These are phyloP conservation scores for sorghum (Sorghum bicolor) DNA, from an alignment of 176 grass and related monocot genomes.

Conservation along the genomic window Sorghum_bicolor_NCBIv3 NC_012875.2:47487001-47487500, in stretches of 20 bases:
- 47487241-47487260: neutral
- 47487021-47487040: slow-evolving; percentile 74
- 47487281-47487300: neutral
- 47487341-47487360: too few species aligned
- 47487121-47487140: slow-evolving; percentile 77
- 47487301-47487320: too few species aligned
- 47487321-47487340: too few species aligned
- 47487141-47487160: slow-evolving; percentile 80
- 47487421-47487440: too few species aligned
- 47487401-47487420: too few species aligned
- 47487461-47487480: too few species aligned
- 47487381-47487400: too few species aligned
- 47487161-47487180: slow-evolving; percentile 71
- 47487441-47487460: too few species aligned
- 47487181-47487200: slow-evolving; percentile 56
- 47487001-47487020: slow-evolving; percentile 40
- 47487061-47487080: slow-evolving; percentile 46
- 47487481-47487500: too few species aligned
- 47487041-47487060: slow-evolving; percentile 77
- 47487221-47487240: slow-evolving; percentile 59
- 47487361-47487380: too few species aligned
- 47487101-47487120: slow-evolving; percentile 41
- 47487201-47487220: slow-evolving; percentile 66
- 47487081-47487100: slow-evolving; percentile 49
- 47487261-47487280: neutral